Base-by-base conservation (phyloP, 176 grass and related monocot genomes). In the Aegilops speltoides region DNA sequence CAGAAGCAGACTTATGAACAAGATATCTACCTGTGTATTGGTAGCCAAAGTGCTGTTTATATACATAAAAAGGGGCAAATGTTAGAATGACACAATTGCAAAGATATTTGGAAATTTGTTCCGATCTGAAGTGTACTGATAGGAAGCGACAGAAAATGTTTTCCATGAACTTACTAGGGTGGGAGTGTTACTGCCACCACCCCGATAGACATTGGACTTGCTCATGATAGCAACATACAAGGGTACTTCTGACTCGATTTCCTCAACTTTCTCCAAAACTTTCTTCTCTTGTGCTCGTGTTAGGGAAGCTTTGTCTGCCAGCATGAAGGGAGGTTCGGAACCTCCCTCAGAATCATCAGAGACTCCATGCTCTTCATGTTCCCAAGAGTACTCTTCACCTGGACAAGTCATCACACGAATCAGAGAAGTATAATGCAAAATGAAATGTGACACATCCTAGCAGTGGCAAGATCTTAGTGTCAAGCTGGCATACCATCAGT, bases 191-290 rank as follows among this genome's bases (percentile, higher is more conserved):
- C 8, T 0, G 38, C 1, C 6, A 56, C 6, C 6, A 20, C n/a
- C 37, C 1, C n/a, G n/a, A 8, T 3, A 45, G n/a, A 62, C 59
- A 11, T 82, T 78, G 37, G 34, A 46, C 29, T 90, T 90, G 20
- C 77, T 64, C 66, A 90, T 83, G 36, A 83, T 14, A 23, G 73
- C 73, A 17, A 83, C 88, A 29, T 82, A 90, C 72, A 90, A 8
- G 8, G 88, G 79, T 4, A 64, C 2, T 78, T 82, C 16, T 6
- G 79, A 83, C 12, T n/a, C 37, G 23, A 86, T 86, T 45, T 66
- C 20, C 54, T 40, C 10, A 13, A 83, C 79, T 86, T 48, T 69
- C 54, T 90, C 36, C 17, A 83, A 43, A 12, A 90, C 54, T 15
- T 52, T 79, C 64, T 62, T 86, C 79, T 86, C 36, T 3, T 90